Conservation (phyloP, 2,329 filamentous ascomycete species). For the Trichoderma arundinaceum region DNA sequence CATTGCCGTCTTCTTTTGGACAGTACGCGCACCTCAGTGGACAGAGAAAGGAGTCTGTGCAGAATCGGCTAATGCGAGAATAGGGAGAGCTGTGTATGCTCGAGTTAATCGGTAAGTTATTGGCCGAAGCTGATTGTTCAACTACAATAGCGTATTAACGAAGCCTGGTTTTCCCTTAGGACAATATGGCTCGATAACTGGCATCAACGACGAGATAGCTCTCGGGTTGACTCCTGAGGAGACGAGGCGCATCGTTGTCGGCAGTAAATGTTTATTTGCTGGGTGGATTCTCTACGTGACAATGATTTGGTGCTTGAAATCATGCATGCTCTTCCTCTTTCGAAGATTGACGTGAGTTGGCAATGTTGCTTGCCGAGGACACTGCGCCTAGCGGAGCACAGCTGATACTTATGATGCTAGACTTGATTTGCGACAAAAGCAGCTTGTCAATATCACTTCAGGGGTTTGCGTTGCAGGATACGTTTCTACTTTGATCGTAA, state of each 20-base stretch:
- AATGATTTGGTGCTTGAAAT: conserved; percentile 49
- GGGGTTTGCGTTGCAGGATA: conserved; percentile 33
- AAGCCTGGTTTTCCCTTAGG: conserved; percentile 29
- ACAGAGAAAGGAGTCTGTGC: too few species aligned
- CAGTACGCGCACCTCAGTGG: conserved; percentile 37
- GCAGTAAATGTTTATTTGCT: conserved; percentile 37
- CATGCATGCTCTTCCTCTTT: conserved; percentile 49
- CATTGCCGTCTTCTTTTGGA: conserved; percentile 47
- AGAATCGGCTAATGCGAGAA: conserved; percentile 1
- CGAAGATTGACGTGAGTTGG: conserved; percentile 45
- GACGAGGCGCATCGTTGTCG: conserved; percentile 34
- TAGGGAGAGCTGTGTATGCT: conserved; percentile 42
- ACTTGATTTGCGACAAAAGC: conserved; percentile 35
- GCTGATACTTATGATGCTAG: conserved; percentile 8
- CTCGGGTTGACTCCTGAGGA: conserved; percentile 31
- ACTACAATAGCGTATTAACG: neutral
- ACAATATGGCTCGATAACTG: conserved; percentile 37
- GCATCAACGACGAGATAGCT: conserved; percentile 36
- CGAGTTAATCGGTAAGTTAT: conserved; percentile 43
- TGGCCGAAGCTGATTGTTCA: too few species aligned
- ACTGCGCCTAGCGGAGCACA: neutral
- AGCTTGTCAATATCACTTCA: conserved; percentile 34
- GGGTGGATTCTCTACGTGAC: conserved; percentile 47
- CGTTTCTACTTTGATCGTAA: conserved; percentile 35
- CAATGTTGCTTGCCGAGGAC: neutral